Evolutionary conservation across 2,329 filamentous ascomycete species (phyloP).

Genomic region (Botryotinia convoluta): DNA sequence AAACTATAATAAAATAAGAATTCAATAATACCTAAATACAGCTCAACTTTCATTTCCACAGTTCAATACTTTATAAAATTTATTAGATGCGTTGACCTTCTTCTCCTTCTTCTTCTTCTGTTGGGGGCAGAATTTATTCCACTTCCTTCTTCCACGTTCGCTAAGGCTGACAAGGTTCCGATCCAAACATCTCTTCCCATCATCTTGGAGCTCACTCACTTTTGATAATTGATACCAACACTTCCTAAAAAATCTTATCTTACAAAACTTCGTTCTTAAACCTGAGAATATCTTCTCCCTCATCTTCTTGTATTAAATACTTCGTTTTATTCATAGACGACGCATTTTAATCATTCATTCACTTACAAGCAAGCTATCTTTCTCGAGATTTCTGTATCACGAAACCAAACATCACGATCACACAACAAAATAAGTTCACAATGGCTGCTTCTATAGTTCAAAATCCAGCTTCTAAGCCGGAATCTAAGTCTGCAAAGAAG

Average conservation of each 20-base stretch:
- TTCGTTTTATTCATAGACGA: neutral
- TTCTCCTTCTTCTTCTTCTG: neutral
- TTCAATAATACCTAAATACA: neutral
- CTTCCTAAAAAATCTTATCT: neutral
- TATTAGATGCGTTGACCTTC: neutral
- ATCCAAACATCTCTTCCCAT: constrained; percentile 10
- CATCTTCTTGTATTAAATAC: neutral
- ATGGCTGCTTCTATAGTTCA: constrained; percentile 66
- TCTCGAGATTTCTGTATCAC: constrained; percentile 14
- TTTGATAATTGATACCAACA: constrained; percentile 1
- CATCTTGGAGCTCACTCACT: constrained; percentile 8
- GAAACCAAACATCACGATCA: constrained; percentile 48
- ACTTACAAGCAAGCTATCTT: neutral
- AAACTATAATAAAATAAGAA: neutral
- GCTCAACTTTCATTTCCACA: neutral
- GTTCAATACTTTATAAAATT: neutral
- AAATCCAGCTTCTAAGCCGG: constrained; percentile 59
- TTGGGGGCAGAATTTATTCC: constrained; percentile 2
- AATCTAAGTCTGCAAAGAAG: constrained; percentile 67
- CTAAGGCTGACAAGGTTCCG: constrained; percentile 21
- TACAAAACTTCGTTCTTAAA: neutral
- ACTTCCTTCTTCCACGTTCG: constrained; percentile 21
- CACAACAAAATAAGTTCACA: constrained; percentile 24
- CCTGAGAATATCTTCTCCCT: neutral
- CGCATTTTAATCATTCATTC: neutral